phyloP scores from a whole-genome alignment of 2,329 filamentous ascomycete species.

The Ceratocystis huliohia region DNA sequence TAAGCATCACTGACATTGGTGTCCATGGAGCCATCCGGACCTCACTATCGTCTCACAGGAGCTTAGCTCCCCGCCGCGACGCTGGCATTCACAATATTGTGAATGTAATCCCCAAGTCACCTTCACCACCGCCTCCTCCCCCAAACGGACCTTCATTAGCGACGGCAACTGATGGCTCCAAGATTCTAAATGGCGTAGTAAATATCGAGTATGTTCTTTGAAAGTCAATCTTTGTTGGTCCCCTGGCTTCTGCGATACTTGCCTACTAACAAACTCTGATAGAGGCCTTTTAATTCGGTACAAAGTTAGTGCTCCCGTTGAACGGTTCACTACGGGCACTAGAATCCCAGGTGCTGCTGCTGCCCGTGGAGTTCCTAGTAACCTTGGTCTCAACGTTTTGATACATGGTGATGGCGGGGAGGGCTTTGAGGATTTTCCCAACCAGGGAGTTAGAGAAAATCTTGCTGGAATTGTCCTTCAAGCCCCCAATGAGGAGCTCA shows the following conservation, averaged over 20 bases:
- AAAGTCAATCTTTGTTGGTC: background rate
- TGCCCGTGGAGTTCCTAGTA: constrained; percentile 26
- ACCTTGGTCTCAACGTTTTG: constrained; percentile 42
- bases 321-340: constrained; percentile 39
- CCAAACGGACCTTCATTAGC: constrained; percentile 28
- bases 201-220: constrained; percentile 36
- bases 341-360: constrained; percentile 36
- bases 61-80: background rate
- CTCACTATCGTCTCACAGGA: background rate
- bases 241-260: constrained; percentile 19
- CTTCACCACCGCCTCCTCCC: background rate
- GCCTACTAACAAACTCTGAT: background rate
- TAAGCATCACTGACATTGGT: constrained; percentile 10
- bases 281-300: constrained; percentile 43
- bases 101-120: accelerated
- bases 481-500: constrained; percentile 41
- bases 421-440: constrained; percentile 46
- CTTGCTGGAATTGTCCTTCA: constrained; percentile 42
- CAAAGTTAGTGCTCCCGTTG: constrained; percentile 42
- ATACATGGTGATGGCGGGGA: constrained; percentile 48
- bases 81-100: background rate
- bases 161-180: constrained; percentile 40
- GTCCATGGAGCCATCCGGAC: background rate
- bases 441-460: constrained; percentile 38
- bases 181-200: constrained; percentile 42